Evolutionary conservation across 2,329 filamentous ascomycete species (phyloP).

Genomic region (Tolypocladium pustulatum): DNA sequence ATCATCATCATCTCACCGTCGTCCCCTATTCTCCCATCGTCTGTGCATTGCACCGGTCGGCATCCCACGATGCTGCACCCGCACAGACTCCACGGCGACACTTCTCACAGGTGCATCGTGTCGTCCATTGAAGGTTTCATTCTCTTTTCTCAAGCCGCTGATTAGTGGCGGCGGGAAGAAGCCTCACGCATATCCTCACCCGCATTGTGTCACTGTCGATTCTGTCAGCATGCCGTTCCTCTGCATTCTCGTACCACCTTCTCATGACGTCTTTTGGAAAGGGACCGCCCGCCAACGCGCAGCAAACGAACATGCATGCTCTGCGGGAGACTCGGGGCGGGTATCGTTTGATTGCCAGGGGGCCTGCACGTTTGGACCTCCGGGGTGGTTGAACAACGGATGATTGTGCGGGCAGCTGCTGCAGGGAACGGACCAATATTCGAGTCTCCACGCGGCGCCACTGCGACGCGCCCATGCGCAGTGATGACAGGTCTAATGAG

Average conservation of each 20-base stretch:
- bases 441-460: not conserved
- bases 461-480: not conserved
- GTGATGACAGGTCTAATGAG: not conserved
- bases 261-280: not conserved
- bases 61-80: not conserved
- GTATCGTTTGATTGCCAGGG: not conserved
- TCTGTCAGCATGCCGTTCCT: not conserved
- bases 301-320: not conserved
- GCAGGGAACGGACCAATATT: not conserved
- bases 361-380: not conserved
- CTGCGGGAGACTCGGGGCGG: not conserved
- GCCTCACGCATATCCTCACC: too few species aligned
- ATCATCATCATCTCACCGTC: not conserved
- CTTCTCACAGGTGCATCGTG: not conserved
- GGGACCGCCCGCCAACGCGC: not conserved
- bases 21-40: not conserved
- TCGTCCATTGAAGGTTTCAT: not conserved
- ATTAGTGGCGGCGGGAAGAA: not conserved
- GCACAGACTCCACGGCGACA: not conserved
- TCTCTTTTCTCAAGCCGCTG: too few species aligned
- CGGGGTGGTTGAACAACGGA: not conserved
- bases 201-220: too few species aligned
- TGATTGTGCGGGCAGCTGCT: not conserved
- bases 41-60: not conserved
- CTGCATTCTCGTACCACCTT: not conserved